These are phyloP conservation scores for Aspergillaceae sp. DNA, from an alignment of 2,329 filamentous ascomycete genomes.

Conservation along the genomic window DNA sequence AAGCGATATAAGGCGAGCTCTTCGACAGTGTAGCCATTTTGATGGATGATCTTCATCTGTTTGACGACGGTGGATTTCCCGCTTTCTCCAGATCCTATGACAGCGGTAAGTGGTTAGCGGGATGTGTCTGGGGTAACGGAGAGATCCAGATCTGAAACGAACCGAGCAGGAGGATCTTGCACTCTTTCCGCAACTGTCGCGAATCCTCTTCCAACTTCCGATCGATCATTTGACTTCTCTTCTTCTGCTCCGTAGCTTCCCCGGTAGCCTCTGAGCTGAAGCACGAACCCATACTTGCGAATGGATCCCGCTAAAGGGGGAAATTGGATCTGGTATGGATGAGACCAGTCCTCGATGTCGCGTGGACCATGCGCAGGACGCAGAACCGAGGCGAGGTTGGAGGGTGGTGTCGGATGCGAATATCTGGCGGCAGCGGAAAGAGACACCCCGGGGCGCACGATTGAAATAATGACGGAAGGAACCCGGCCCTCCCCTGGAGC, in stretches of 20 bases:
- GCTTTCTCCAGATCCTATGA: conserved; percentile 85
- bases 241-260: conserved; percentile 77
- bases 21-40: conserved; percentile 92
- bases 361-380: too few species aligned
- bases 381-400: too few species aligned
- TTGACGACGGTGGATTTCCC: conserved; percentile 99
- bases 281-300: conserved; percentile 69
- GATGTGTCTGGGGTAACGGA: neutral
- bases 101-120: conserved; percentile 1
- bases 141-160: neutral
- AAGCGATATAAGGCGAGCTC: conserved; percentile 90
- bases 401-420: too few species aligned
- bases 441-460: too few species aligned
- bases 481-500: too few species aligned
- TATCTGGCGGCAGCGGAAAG: too few species aligned
- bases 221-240: conserved; percentile 93
- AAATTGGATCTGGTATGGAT: too few species aligned
- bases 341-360: too few species aligned
- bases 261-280: conserved; percentile 74
- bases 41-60: conserved; percentile 99
- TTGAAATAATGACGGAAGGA: too few species aligned
- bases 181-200: conserved; percentile 85
- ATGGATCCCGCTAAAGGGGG: too few species aligned
- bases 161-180: conserved; percentile 97
- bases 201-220: conserved; percentile 90